Base-by-base conservation (phyloP, 805 yeast genomes). In the Suhomyces xylopsoci region DNA sequence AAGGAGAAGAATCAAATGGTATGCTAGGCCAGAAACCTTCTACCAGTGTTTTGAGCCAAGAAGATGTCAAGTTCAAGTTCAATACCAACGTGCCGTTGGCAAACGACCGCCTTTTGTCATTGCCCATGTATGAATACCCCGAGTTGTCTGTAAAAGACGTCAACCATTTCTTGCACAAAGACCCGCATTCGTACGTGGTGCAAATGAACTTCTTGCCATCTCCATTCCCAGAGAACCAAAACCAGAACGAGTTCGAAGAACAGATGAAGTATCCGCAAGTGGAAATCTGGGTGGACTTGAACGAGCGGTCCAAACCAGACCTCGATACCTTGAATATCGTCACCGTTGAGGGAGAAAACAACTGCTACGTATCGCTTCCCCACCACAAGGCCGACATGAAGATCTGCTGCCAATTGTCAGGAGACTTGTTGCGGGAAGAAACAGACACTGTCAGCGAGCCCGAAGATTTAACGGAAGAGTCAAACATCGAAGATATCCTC, bases 231-330 rank as follows among this genome's bases (percentile, higher is more conserved):
- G 49, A 47, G 8, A 20, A 44, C 10, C 30, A 20, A 12, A 25
- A n/a, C 19, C 9, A 12, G 14, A 24, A 25, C 15, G 49, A 48
- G 20, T 25, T 53, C n/a, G 36, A 47, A 24, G 58, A 61, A 7
- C 63, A 66, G 50, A 60, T 66, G 48, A 60, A 68, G 41, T 73
- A 71, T 45, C 85, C 87, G 2, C 83, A 85, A 1, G 64, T 83
- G 6, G 87, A 83, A 58, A 67, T 83, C 45, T 82, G 85, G 84
- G 66, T 78, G 34, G 80, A 75, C 47, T 63, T 80, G 47, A 70
- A 64, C 51, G 69, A 68, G 17, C 68, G 70, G 14, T 68, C 68
- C 10, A 62, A 55, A 38, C 76, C 75, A 0, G 77, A 70, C 34
- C 55, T 73, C 32, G 76, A 69, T 24, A 64, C 75, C 10, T 57